Evolutionary conservation across 148 eudicot species (phyloP).

Genomic region (Rhododendron ferrugineum): DNA sequence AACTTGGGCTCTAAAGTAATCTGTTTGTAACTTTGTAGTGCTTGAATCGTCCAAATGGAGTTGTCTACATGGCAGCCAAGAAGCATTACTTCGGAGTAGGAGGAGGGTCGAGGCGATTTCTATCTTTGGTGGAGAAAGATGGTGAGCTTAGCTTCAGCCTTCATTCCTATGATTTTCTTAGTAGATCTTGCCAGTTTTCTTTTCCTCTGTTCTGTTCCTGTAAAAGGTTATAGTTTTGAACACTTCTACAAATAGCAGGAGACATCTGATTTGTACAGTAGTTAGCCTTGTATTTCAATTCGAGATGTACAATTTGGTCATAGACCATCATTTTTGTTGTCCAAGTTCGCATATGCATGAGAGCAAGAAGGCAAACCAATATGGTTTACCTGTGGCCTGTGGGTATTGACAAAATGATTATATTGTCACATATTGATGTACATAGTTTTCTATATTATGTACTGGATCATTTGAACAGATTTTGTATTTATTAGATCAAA

Average conservation of each 20-base stretch:
- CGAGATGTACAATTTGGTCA: not conserved
- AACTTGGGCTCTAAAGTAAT: conserved; percentile 1
- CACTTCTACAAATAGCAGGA: not conserved
- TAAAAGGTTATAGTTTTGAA: not conserved
- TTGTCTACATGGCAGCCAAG: conserved; percentile 90
- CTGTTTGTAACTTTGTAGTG: conserved; percentile 36
- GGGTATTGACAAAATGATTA: not conserved
- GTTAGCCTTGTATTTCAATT: not conserved
- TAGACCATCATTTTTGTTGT: not conserved
- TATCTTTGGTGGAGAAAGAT: conserved; percentile 79
- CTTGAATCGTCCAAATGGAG: conserved; percentile 52
- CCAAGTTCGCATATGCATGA: not conserved
- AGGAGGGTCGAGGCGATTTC: conserved; percentile 84
- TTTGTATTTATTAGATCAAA: not conserved
- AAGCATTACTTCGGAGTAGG: conserved; percentile 98
- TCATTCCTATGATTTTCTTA: not conserved
- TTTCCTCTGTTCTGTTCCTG: not conserved
- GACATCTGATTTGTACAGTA: not conserved
- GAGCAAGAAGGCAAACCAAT: not conserved
- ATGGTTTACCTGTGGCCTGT: not conserved
- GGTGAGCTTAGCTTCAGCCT: conserved; percentile 37
- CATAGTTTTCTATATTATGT: not conserved
- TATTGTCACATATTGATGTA: not conserved
- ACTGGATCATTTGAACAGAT: not conserved
- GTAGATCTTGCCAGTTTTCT: not conserved